phyloP scores from a whole-genome alignment of 75 land plant genomes.

The Adiantum capillusveneris region DNA sequence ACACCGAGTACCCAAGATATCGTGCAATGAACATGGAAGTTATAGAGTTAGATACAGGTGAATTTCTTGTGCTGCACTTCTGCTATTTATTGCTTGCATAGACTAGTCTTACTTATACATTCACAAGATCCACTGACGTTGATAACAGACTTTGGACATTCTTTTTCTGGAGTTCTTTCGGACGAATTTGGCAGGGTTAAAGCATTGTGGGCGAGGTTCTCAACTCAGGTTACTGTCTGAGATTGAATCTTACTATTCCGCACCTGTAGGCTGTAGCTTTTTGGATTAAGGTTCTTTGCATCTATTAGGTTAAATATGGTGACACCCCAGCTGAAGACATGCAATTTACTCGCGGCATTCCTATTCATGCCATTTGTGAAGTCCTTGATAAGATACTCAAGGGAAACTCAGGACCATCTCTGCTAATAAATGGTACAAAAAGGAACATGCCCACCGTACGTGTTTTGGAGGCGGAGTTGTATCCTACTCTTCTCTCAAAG shows the following conservation, averaged over 20 bases:
- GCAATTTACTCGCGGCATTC: slow-evolving; percentile 90
- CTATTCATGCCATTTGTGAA: slow-evolving; percentile 70
- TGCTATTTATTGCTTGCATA: background rate
- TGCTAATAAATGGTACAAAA: slow-evolving; percentile 66
- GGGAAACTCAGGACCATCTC: slow-evolving; percentile 55
- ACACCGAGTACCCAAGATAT: slow-evolving; percentile 86
- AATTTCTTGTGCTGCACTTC: background rate
- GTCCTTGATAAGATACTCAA: slow-evolving; percentile 70
- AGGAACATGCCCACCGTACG: slow-evolving; percentile 79
- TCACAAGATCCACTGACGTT: background rate
- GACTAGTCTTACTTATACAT: background rate
- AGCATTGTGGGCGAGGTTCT: slow-evolving; percentile 96
- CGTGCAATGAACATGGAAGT: slow-evolving; percentile 98
- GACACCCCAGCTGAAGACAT: slow-evolving; percentile 72
- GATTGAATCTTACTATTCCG: slow-evolving; percentile 31
- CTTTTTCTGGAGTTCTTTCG: slow-evolving; percentile 84
- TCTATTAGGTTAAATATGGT: slow-evolving; percentile 62
- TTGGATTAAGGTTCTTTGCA: slow-evolving; percentile 15
- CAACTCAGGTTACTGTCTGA: slow-evolving; percentile 73
- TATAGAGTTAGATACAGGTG: slow-evolving; percentile 91
- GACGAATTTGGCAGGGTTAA: slow-evolving; percentile 87
- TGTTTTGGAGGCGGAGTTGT: slow-evolving; percentile 90
- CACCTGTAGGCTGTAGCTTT: slow-evolving; percentile 92
- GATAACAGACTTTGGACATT: slow-evolving; percentile 74
- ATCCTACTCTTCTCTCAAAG: slow-evolving; percentile 90